Base-by-base conservation (phyloP, 1,284 basidiomycete species). In the Golubevia pallescens region DNA sequence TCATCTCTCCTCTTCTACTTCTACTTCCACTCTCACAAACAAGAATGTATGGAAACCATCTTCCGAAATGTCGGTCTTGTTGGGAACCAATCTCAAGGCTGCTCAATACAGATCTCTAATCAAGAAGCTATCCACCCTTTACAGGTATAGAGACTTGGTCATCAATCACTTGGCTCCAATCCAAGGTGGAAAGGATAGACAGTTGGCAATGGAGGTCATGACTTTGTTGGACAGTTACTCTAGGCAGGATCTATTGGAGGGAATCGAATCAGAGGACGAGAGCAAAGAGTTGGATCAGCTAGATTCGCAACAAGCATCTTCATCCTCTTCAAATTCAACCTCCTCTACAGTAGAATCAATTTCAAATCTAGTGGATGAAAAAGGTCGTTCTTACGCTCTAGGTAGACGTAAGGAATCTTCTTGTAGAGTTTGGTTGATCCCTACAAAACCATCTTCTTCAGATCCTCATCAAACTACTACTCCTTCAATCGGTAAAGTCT, bases 371-470 rank as follows among this genome's bases (percentile, higher is more conserved):
- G 28, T 58, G 6, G 94, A 96, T 82, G 87, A 88, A 60, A 89
- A 89, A 62, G 93, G 93, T 16, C 88, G 94, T 63, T 91, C 91
- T n/a, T 93, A 93, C 83, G 92, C 92, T 0, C 83, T 92, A 53
- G 94, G 95, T 24, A 90, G 90, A 86, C 90, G 94, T 76, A 97
- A 97, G 87, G 93, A 93, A 65, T 92, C 92, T 76, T 88, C 91
- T 1, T 93, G 94, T 21, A 89, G 94, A 58, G 94, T 95, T 1
- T 99, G 96, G 95, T 91, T 97, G 87, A 92, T 97, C 62, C 91
- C 92, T n/a, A 89, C 90, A 13, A 88, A 90, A 57, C 58, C 5
- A 56, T 64, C 57, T 58, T 3, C 58, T 75, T 24, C 75, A 73
- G 0, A 60, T 63, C 28, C 66, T 34, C 54, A 32, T 13, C 75